phyloP scores from a whole-genome alignment of 2,329 filamentous ascomycete species.

The Cladosporium phlei region DNA sequence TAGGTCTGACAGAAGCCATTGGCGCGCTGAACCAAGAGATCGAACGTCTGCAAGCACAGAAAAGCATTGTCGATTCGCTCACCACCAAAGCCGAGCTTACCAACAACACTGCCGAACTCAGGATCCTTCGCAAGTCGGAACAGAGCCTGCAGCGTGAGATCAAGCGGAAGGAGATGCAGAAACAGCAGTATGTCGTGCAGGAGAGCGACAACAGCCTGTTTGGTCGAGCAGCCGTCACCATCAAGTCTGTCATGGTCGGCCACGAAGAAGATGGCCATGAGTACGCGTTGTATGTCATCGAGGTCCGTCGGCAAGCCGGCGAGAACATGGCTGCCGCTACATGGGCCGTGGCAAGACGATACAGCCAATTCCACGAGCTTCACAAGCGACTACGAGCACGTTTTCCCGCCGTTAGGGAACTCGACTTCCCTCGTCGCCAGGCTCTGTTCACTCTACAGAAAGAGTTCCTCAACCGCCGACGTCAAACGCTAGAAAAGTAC shows the following conservation, averaged over 20 bases:
- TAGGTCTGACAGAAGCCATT: constrained; percentile 90
- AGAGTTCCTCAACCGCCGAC: constrained; percentile 88
- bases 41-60: constrained; percentile 79
- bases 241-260: constrained; percentile 89
- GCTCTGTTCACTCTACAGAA: constrained; percentile 95
- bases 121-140: constrained; percentile 90
- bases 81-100: constrained; percentile 93
- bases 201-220: constrained; percentile 97
- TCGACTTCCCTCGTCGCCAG: constrained; percentile 87
- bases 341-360: constrained; percentile 87
- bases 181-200: constrained; percentile 94
- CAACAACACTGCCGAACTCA: constrained; percentile 89
- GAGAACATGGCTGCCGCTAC: constrained; percentile 96
- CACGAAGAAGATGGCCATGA: constrained; percentile 89
- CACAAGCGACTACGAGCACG: constrained; percentile 80
- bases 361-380: constrained; percentile 94
- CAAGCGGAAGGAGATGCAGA: constrained; percentile 86
- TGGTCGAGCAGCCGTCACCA: constrained; percentile 80
- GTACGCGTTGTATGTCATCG: constrained; percentile 87
- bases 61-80: constrained; percentile 84
- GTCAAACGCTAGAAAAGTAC: constrained; percentile 78
- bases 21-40: constrained; percentile 83
- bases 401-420: constrained; percentile 79
- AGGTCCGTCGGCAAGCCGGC: constrained; percentile 83
- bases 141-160: constrained; percentile 90